A percentile compares a stretch with the other conserved stretches of the same genome.
These are phyloP conservation scores for Naganishia sp. DNA, from an alignment of 1,284 basidiomycete species.

Conservation along the genomic window DNA sequence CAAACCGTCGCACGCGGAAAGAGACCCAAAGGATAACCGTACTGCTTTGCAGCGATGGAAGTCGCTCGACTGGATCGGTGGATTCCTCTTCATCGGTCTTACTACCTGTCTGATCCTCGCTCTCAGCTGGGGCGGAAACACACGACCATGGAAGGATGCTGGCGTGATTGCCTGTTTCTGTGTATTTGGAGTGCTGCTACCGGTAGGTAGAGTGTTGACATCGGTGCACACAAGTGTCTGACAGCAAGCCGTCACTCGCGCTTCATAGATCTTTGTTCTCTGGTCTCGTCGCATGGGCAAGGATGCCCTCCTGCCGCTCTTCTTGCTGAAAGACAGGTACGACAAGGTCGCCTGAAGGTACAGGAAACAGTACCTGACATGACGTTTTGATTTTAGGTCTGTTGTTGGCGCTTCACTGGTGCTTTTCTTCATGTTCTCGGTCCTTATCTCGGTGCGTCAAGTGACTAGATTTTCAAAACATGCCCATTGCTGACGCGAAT, in stretches of 20 bases:
- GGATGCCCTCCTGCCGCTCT: slow-evolving; percentile 47
- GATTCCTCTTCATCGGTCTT: slow-evolving; percentile 51
- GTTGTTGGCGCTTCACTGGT: slow-evolving; percentile 46
- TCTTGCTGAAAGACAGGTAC: slow-evolving; percentile 41
- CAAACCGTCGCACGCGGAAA: slow-evolving; percentile 30
- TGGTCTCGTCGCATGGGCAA: slow-evolving; percentile 52
- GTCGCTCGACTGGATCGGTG: slow-evolving; percentile 55
- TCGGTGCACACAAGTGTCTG: not conserved
- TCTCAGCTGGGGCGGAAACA: slow-evolving; percentile 56
- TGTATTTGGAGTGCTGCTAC: slow-evolving; percentile 48
- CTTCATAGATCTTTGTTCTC: slow-evolving; percentile 46
- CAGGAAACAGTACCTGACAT: slow-evolving; percentile 41
- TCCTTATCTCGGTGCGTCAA: slow-evolving; percentile 51
- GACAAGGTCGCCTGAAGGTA: slow-evolving; percentile 16
- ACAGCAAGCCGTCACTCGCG: not conserved
- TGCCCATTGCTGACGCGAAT: not conserved
- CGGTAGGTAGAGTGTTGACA: not conserved
- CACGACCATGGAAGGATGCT: slow-evolving; percentile 53
- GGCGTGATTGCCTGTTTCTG: slow-evolving; percentile 42
- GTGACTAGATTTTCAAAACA: not conserved
- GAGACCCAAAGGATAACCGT: slow-evolving; percentile 22
- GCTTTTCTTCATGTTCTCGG: slow-evolving; percentile 52
- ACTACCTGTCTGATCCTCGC: slow-evolving; percentile 55
- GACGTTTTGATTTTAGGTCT: slow-evolving; percentile 48
- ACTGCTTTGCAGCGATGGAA: slow-evolving; percentile 20